phyloP scores from a whole-genome alignment of 441 rosid species.

The Eruca vesicaria region DNA sequence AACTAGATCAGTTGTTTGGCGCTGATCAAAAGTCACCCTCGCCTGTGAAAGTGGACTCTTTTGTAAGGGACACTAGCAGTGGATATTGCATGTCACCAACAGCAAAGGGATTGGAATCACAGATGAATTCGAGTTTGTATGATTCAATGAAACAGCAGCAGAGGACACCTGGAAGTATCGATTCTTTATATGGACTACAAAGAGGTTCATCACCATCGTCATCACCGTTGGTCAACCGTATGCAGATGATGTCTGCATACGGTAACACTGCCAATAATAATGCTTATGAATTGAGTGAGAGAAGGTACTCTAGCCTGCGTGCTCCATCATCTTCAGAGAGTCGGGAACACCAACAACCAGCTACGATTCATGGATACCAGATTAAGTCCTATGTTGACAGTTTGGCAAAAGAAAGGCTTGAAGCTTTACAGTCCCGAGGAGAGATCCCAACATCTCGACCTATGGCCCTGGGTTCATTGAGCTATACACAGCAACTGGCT shows the following conservation, averaged over 20 bases:
- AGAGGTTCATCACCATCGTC: slow-evolving; percentile 53
- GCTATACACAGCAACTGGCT: slow-evolving; percentile 53
- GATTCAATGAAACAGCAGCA: slow-evolving; percentile 55
- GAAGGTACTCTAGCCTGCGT: slow-evolving; percentile 66
- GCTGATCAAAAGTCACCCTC: slow-evolving; percentile 49
- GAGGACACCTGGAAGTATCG: slow-evolving; percentile 53
- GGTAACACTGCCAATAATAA: slow-evolving; percentile 43
- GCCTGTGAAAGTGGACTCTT: slow-evolving; percentile 46
- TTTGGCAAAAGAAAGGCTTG: slow-evolving; percentile 57
- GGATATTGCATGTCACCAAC: slow-evolving; percentile 50
- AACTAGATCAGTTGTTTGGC: slow-evolving; percentile 58
- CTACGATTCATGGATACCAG: slow-evolving; percentile 81
- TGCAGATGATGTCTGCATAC: slow-evolving; percentile 56
- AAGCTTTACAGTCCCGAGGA: slow-evolving; percentile 50
- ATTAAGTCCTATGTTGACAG: slow-evolving; percentile 54
- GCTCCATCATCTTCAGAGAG: slow-evolving; percentile 55
- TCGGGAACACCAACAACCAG: slow-evolving; percentile 72
- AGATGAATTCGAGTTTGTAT: slow-evolving; percentile 43
- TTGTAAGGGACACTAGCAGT: slow-evolving; percentile 49
- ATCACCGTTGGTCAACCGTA: slow-evolving; percentile 51
- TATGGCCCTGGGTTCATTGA: slow-evolving; percentile 46
- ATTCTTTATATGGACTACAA: slow-evolving; percentile 59
- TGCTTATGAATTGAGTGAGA: slow-evolving; percentile 54
- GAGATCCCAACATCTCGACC: slow-evolving; percentile 53
- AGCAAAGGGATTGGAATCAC: slow-evolving; percentile 56